Percentiles rank a stretch among this genome's conserved stretches.
phyloP scores from a whole-genome alignment of 495 filamentous ascomycete genomes.

The Aspergillus sclerotiicarbonarius region DNA sequence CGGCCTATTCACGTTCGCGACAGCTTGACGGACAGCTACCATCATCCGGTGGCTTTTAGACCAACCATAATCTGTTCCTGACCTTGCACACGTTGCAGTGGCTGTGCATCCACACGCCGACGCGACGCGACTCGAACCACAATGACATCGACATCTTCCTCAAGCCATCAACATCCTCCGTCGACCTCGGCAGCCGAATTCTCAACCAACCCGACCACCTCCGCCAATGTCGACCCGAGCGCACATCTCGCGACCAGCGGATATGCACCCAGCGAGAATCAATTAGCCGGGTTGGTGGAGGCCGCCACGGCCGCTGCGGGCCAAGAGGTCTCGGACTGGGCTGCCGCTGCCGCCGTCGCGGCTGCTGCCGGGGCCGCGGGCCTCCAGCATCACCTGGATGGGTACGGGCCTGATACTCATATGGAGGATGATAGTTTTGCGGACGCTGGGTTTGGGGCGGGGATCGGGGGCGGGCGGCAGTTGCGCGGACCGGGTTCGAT shows the following conservation, averaged over 20 bases:
- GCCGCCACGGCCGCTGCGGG: slow-evolving; percentile 53
- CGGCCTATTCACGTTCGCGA: not conserved
- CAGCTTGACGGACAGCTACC: not conserved
- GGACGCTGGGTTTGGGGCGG: slow-evolving; percentile 34
- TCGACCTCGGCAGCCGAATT: slow-evolving; percentile 32
- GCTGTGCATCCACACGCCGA: not conserved
- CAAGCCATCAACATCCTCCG: slow-evolving; percentile 33
- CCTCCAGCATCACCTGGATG: slow-evolving; percentile 39
- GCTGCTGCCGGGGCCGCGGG: slow-evolving; percentile 39
- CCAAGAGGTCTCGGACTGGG: slow-evolving; percentile 48
- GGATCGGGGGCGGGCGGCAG: slow-evolving; percentile 29
- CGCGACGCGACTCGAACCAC: not conserved
- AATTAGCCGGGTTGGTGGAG: slow-evolving; percentile 53
- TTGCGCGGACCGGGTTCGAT: slow-evolving; percentile 27
- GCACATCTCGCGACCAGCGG: slow-evolving; percentile 28
- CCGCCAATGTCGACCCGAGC: slow-evolving; percentile 36
- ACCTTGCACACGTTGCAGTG: not conserved
- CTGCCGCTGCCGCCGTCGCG: slow-evolving; percentile 35
- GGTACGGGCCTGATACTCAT: slow-evolving; percentile 40
- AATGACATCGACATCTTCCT: slow-evolving; percentile 34
- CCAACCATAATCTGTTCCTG: not conserved
- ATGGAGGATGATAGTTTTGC: slow-evolving; percentile 44
- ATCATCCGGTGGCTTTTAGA: not conserved
- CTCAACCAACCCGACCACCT: slow-evolving; percentile 24
- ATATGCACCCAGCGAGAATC: slow-evolving; percentile 46